Evolutionary conservation across 805 yeast genomes (phyloP).

Genomic region (Starmerella floricola): DNA sequence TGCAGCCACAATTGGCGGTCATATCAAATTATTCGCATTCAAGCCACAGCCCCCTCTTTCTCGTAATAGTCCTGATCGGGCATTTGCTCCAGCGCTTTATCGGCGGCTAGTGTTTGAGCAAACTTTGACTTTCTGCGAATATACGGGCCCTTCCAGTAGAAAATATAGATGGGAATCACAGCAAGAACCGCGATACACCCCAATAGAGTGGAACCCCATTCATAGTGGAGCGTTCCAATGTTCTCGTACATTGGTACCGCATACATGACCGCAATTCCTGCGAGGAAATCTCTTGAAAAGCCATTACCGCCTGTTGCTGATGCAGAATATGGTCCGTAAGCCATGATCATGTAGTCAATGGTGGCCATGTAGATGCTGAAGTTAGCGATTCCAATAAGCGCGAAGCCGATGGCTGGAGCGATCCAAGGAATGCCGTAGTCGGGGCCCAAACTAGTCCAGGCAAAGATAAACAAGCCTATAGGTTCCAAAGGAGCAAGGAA

Average conservation of each 20-base stretch:
- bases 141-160: slow-evolving; percentile 34
- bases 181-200: slow-evolving; percentile 31
- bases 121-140: slow-evolving; percentile 31
- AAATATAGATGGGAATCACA: slow-evolving; percentile 31
- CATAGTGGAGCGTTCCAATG: slow-evolving; percentile 29
- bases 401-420: slow-evolving; percentile 32
- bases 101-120: slow-evolving; percentile 27
- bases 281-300: slow-evolving; percentile 34
- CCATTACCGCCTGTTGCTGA: slow-evolving; percentile 39
- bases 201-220: slow-evolving; percentile 34
- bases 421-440: slow-evolving; percentile 29
- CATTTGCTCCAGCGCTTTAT: slow-evolving; percentile 21
- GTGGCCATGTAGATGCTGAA: slow-evolving; percentile 35
- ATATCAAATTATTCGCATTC: neutral
- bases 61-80: slow-evolving; percentile 4
- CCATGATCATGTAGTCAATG: slow-evolving; percentile 35
- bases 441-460: slow-evolving; percentile 36
- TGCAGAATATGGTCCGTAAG: slow-evolving; percentile 35
- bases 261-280: slow-evolving; percentile 33
- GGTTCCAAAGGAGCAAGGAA: slow-evolving; percentile 33
- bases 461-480: slow-evolving; percentile 34
- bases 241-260: slow-evolving; percentile 33
- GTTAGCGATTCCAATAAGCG: slow-evolving; percentile 33
- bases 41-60: neutral
- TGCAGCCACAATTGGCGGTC: too few species aligned